A percentile compares a stretch with the other conserved stretches of the same genome.
These are phyloP conservation scores for Kwoniella sp. DNA, from an alignment of 768 basidiomycete genomes.

Conservation along the genomic window DNA sequence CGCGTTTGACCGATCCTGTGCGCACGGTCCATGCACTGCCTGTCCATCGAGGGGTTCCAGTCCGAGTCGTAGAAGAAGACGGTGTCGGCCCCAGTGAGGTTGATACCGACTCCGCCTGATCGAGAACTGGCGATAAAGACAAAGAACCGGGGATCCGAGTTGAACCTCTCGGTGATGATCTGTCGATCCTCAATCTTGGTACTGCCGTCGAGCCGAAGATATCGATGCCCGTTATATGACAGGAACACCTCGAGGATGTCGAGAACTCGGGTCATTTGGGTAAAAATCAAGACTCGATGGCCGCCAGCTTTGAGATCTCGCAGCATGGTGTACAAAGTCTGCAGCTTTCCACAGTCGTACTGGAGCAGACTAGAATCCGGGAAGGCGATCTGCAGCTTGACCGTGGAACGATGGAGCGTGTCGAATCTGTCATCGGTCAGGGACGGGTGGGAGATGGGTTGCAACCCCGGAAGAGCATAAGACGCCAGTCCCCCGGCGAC, in stretches of 20 bases:
- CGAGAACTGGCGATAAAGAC: slow-evolving; percentile 53
- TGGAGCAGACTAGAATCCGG: slow-evolving; percentile 83
- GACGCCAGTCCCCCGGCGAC: slow-evolving; percentile 70
- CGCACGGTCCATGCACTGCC: slow-evolving; percentile 53
- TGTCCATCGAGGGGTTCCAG: slow-evolving; percentile 54
- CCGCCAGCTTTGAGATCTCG: slow-evolving; percentile 80
- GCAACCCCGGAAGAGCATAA: slow-evolving; percentile 58
- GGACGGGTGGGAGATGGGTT: slow-evolving; percentile 34
- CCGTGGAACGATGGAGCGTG: slow-evolving; percentile 65
- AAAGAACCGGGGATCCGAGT: slow-evolving; percentile 52
- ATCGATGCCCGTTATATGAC: slow-evolving; percentile 86
- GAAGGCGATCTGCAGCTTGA: slow-evolving; percentile 88
- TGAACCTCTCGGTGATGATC: slow-evolving; percentile 54
- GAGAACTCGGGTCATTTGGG: slow-evolving; percentile 90
- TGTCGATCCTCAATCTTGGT: slow-evolving; percentile 88
- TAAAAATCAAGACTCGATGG: slow-evolving; percentile 89
- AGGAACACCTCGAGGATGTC: slow-evolving; percentile 92
- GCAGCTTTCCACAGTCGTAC: slow-evolving; percentile 94
- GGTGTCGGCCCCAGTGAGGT: slow-evolving; percentile 56
- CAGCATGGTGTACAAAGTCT: slow-evolving; percentile 71
- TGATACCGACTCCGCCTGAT: slow-evolving; percentile 76
- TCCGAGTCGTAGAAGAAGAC: slow-evolving; percentile 54
- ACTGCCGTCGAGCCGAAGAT: slow-evolving; percentile 87
- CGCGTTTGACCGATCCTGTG: slow-evolving; percentile 51
- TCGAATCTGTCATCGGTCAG: slow-evolving; percentile 58